Conservation (phyloP, 2,329 filamentous ascomycete species). For the Metarhizium album region DNA sequence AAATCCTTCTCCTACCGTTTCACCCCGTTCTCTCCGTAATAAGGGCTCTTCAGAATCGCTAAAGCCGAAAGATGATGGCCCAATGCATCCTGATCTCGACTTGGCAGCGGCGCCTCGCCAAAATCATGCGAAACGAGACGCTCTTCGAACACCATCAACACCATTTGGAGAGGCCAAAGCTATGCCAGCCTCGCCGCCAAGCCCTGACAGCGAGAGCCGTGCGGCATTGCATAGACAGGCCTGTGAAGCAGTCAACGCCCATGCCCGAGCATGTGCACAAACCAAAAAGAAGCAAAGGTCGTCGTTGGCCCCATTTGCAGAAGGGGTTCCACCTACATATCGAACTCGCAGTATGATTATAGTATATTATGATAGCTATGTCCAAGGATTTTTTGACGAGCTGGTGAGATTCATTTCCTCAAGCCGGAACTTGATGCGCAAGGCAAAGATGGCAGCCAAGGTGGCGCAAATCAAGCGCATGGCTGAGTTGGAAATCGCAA, state of each 20-base stretch:
- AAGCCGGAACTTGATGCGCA: slow-evolving; percentile 74
- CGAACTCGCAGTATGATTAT: slow-evolving; percentile 67
- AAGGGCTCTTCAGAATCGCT: slow-evolving; percentile 44
- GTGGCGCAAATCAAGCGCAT: slow-evolving; percentile 54
- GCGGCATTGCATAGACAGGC: slow-evolving; percentile 24
- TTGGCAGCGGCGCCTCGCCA: background rate
- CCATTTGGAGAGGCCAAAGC: slow-evolving; percentile 7
- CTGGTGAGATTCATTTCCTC: slow-evolving; percentile 73
- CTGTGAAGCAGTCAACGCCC: slow-evolving; percentile 34
- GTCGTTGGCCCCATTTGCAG: slow-evolving; percentile 39
- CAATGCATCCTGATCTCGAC: slow-evolving; percentile 13
- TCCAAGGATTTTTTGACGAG: slow-evolving; percentile 73
- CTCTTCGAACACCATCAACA: slow-evolving; percentile 13
- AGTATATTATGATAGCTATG: slow-evolving; percentile 85
- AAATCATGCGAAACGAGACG: slow-evolving; percentile 2
- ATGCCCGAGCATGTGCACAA: slow-evolving; percentile 34
- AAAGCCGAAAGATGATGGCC: slow-evolving; percentile 35
- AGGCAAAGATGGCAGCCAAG: slow-evolving; percentile 74
- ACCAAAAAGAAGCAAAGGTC: slow-evolving; percentile 40
- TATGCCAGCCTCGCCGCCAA: slow-evolving; percentile 18
- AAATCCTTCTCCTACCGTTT: slow-evolving; percentile 14
- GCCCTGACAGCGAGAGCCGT: slow-evolving; percentile 9
- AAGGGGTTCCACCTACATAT: slow-evolving; percentile 43
- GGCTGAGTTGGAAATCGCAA: slow-evolving; percentile 47
- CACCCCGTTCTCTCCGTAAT: slow-evolving; percentile 35